Base-by-base conservation (phyloP, 139 green algal species). In the Pseudopediastrum boryanum region DNA sequence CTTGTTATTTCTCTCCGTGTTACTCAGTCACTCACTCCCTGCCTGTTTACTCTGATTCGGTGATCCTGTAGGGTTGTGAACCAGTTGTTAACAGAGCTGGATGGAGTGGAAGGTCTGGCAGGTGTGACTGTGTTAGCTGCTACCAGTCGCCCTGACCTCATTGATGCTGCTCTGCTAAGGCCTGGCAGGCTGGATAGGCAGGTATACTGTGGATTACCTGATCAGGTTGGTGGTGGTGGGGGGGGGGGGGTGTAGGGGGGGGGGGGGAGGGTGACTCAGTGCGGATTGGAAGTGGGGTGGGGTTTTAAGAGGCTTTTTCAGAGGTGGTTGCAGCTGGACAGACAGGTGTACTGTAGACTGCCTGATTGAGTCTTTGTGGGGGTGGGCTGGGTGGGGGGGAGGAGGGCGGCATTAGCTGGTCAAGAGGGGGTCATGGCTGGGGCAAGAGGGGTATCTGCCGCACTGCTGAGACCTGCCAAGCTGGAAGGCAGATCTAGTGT, bases 81-180 rank as follows among this genome's bases (percentile, higher is more conserved):
- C 80, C 95, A 98, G 90, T 88, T 99, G 74, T 86, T 99, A 50
- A 98, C 96, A 4, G 94, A 98, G 89, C 92, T 99, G 70, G 97
- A 99, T 79, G 97, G 97, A 12, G 94, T 99, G 59, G 93, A 98
- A 82, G 90, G 89, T 25, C 85, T 99, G 43, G 62, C 41, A 21
- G 95, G 93, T 3, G 97, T 99, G 56, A 88, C 85, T 33, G 95
- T 99, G 64, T 50, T 99, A 38, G 96, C 87, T 4, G 97, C 97
- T 38, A 98, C 97, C 33, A 95, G 90, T 25, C 82, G 95, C 25
- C 95, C 94, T 1, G 93, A 98, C 85, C 81, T 96, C 39, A 87
- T 99, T 23, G 95, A 99, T 78, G 83, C 96, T 0, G 96, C 96
- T 38, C 89, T 99, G 82, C 89, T 98, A 68, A 85, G 96, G 29